Conservation (phyloP, 2,329 filamentous ascomycete species). For the Fusarium transvaalense region DNA sequence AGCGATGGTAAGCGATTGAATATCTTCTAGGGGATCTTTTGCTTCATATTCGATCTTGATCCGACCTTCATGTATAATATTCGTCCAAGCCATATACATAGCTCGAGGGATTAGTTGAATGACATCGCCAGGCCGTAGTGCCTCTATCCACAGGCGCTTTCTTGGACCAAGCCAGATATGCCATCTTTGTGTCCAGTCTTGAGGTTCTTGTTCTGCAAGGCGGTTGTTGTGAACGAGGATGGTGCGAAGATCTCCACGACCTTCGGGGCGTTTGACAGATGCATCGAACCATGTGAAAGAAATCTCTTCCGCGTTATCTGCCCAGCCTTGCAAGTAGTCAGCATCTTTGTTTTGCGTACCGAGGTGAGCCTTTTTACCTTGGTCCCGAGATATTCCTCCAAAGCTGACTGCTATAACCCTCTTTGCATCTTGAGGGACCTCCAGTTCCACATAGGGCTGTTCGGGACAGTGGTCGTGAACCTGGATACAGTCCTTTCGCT, state of each 20-base stretch:
- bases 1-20: background rate
- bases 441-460: conserved; percentile 25
- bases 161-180: conserved; percentile 12
- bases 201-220: conserved; percentile 8
- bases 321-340: conserved; percentile 13
- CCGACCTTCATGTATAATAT: conserved; percentile 24
- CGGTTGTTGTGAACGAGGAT: conserved; percentile 29
- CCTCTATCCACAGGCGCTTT: conserved; percentile 26
- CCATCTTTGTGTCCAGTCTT: conserved; percentile 8
- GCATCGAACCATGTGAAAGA: conserved; percentile 41
- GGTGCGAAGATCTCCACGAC: conserved; percentile 29
- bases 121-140: conserved; percentile 16
- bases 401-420: conserved; percentile 27
- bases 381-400: conserved; percentile 20
- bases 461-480: conserved; percentile 36
- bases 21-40: rapidly evolving
- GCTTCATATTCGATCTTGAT: conserved; percentile 37
- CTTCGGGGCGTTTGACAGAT: conserved; percentile 25
- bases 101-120: conserved; percentile 37
- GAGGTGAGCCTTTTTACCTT: conserved; percentile 4
- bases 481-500: conserved; percentile 26
- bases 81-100: conserved; percentile 37
- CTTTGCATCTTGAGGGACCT: conserved; percentile 30
- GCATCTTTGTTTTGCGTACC: rapidly evolving
- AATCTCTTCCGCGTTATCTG: conserved; percentile 15